Evolutionary conservation across 2,329 filamentous ascomycete genomes (phyloP).

Genomic region (Neofusicoccum sp.): DNA sequence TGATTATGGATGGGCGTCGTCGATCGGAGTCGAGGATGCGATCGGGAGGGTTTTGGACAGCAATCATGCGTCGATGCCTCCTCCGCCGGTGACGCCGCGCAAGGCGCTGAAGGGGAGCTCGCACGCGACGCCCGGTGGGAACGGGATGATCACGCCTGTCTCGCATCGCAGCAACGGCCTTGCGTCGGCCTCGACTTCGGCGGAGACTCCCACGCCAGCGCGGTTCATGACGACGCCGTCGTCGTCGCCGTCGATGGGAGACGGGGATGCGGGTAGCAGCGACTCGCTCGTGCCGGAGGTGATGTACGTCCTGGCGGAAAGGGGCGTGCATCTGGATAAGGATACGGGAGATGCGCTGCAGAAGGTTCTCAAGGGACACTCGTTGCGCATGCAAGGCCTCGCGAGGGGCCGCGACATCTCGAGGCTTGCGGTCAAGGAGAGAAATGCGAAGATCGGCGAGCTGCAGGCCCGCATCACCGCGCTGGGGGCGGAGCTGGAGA

Average conservation of each 20-base stretch:
- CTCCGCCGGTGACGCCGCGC: constrained; percentile 42
- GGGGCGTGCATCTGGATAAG: constrained; percentile 41
- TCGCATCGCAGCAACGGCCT: background rate
- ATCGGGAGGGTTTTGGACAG: background rate
- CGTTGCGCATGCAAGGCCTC: constrained; percentile 62
- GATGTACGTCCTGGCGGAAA: constrained; percentile 52
- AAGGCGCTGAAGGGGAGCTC: constrained; percentile 33
- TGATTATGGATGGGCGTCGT: constrained; percentile 21
- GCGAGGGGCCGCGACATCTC: constrained; percentile 67
- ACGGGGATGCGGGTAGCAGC: constrained; percentile 22
- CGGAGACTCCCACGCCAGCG: constrained; percentile 36
- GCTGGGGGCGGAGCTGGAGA: constrained; percentile 59
- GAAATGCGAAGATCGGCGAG: constrained; percentile 66
- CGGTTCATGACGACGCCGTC: constrained; percentile 28
- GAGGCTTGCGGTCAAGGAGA: constrained; percentile 62
- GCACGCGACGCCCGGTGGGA: background rate
- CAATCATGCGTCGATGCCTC: constrained; percentile 9
- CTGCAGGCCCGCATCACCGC: constrained; percentile 66
- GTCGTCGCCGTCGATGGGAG: background rate
- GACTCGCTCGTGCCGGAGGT: constrained; percentile 43
- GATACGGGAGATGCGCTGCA: constrained; percentile 28
- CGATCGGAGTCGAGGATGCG: constrained; percentile 21
- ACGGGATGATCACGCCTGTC: constrained; percentile 5
- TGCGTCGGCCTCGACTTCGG: background rate
- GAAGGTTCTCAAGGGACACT: constrained; percentile 47